Evolutionary conservation across 73 alveolate genomes (phyloP), one percentile per base, ranked within the genome.

Genomic region (Paramecium tetraurelia): DNA sequence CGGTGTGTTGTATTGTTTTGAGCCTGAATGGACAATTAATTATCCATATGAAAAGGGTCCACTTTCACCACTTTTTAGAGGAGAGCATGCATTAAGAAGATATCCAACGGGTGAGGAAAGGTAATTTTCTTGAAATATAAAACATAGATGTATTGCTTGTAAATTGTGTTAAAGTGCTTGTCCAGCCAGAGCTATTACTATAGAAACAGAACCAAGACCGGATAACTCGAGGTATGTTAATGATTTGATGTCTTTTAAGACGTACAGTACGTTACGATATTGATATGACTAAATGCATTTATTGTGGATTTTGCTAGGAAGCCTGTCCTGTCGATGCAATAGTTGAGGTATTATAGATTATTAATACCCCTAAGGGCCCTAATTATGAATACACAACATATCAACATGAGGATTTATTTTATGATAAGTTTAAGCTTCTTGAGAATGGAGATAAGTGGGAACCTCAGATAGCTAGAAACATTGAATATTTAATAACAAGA

Each of bases 261-360:
- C 93, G 97, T 59, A 96, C 99, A 5, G 96, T 97, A n/a, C 92
- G 97, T 84, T 96, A 96, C 70, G 99, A 96, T 71, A 94, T 96
- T 68, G 99, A 96, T 87, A 92, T 96, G 96, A 96, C 99, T 29
- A 96, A 96, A 93, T 96, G 99, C 94, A 96, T 96, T 44, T 96
- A 85, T 92, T 96, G 99, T 93, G 99, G 99, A 38, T 93, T 94
- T 88, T 96, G 99, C 44, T 94, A 95, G 59, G 99, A 96, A 80
- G 98, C 99, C 16, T 96, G 99, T 95, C 99, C 99, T 24, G 99
- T 96, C 8, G 99, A 96, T 92, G 99, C 99, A 21, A 96, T 96
- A 38, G 99, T 96, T 22, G 98, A 95, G 48, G 98, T 94, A 92
- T 76, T 35, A 40, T 40, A 0, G 16, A 40, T 40, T 31, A 41